phyloP scores from a whole-genome alignment of 1,284 basidiomycete species.

The Ustilago sp. region DNA sequence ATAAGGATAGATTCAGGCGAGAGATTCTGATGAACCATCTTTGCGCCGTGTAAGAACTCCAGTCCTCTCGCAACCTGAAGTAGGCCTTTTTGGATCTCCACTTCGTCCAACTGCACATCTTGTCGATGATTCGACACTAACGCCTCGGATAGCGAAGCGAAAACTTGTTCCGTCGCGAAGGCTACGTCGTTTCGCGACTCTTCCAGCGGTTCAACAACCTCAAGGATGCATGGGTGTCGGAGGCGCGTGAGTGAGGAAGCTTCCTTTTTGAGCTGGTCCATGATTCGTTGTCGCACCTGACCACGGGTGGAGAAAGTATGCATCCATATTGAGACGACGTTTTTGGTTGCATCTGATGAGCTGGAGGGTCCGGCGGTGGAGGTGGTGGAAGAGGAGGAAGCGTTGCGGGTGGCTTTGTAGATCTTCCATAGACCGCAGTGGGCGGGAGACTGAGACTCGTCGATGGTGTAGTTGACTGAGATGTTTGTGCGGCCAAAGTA shows the following conservation, averaged over 20 bases:
- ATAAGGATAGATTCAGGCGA: slow-evolving; percentile 74
- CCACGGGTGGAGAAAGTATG: slow-evolving; percentile 54
- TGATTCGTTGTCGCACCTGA: slow-evolving; percentile 38
- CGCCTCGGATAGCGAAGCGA: slow-evolving; percentile 49
- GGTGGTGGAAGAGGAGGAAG: slow-evolving; percentile 21
- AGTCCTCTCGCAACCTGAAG: slow-evolving; percentile 93
- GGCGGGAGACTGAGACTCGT: slow-evolving; percentile 53
- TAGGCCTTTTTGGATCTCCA: slow-evolving; percentile 94
- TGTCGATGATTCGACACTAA: slow-evolving; percentile 42
- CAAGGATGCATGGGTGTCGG: slow-evolving; percentile 94
- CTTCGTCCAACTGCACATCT: slow-evolving; percentile 65
- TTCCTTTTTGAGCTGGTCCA: slow-evolving; percentile 66
- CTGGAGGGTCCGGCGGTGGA: slow-evolving; percentile 10
- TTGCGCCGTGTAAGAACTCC: slow-evolving; percentile 89
- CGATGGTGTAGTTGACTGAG: slow-evolving; percentile 63
- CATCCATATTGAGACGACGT: slow-evolving; percentile 60
- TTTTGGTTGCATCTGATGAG: slow-evolving; percentile 16
- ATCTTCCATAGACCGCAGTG: slow-evolving; percentile 67
- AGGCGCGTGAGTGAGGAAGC: slow-evolving; percentile 85
- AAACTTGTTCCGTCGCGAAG: slow-evolving; percentile 86
- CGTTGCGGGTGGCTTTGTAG: slow-evolving; percentile 56
- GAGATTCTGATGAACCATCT: slow-evolving; percentile 90
- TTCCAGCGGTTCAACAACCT: slow-evolving; percentile 98
- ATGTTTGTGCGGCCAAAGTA: slow-evolving; percentile 65
- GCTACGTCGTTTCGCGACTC: slow-evolving; percentile 85